Conservation (phyloP, 176 grass and related monocot species). For the sorghum (Sorghum bicolor) region DNA sequence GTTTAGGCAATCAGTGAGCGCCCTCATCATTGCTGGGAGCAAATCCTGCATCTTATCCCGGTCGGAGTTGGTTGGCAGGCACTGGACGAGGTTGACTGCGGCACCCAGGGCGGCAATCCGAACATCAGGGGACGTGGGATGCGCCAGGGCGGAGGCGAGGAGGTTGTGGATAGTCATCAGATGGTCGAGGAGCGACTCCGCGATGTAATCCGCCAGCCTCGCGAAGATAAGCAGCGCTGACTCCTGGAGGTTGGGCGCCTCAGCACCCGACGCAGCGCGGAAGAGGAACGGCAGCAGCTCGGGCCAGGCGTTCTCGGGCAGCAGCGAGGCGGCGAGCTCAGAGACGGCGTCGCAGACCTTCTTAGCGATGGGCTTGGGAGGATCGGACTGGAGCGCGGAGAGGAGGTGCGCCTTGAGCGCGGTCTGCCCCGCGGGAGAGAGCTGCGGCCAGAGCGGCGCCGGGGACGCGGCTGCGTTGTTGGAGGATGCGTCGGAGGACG, state of each 20-base stretch:
- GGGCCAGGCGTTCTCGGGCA: conserved; percentile 65
- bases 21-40: conserved; percentile 88
- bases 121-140: conserved; percentile 75
- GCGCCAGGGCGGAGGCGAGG: conserved; percentile 62
- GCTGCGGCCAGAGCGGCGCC: conserved; percentile 58
- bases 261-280: conserved; percentile 52
- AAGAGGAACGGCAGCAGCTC: conserved; percentile 95
- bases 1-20: conserved; percentile 85
- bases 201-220: conserved; percentile 71
- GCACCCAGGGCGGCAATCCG: conserved; percentile 78
- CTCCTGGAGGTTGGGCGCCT: conserved; percentile 68
- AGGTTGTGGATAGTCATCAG: conserved; percentile 81
- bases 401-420: conserved; percentile 66
- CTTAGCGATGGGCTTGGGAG: conserved; percentile 67
- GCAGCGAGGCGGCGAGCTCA: conserved; percentile 67
- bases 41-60: conserved; percentile 85
- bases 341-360: conserved; percentile 92
- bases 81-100: conserved; percentile 84
- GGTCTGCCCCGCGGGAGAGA: conserved; percentile 51
- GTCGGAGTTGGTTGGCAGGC: conserved; percentile 64
- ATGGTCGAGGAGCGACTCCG: conserved; percentile 63
- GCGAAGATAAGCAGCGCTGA: conserved; percentile 82
- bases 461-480: background rate
- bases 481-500: conserved; percentile 37
- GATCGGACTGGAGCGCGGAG: conserved; percentile 61